A percentile compares a stretch with the other conserved stretches of the same genome.
phyloP scores from a whole-genome alignment of 176 grass and related monocot genomes.

The Leersia perrieri region DNA sequence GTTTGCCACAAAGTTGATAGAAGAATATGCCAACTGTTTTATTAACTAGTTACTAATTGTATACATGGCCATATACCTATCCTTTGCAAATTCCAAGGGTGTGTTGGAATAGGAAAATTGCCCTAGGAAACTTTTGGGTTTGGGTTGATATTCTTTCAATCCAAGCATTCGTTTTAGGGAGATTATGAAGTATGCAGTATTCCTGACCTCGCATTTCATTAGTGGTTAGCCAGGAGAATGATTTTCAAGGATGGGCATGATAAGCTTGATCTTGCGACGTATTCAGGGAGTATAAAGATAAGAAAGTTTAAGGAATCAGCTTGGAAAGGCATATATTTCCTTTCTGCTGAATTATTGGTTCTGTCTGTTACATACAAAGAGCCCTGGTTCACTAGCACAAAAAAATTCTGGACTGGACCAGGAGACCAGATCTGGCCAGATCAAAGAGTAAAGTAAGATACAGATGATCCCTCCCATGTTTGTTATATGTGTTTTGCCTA shows the following conservation, averaged over 20 bases:
- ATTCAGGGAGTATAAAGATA: conserved; percentile 54
- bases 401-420: conserved; percentile 79
- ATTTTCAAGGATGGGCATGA: conserved; percentile 43
- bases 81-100: not conserved
- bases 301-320: conserved; percentile 81
- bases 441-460: conserved; percentile 67
- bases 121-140: not conserved
- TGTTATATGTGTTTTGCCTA: conserved; percentile 2
- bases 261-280: conserved; percentile 18
- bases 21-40: not conserved
- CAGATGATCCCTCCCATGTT: not conserved
- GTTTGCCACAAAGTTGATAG: not conserved
- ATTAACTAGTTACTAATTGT: not conserved
- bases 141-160: not conserved
- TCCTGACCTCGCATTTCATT: conserved; percentile 16
- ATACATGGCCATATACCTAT: not conserved
- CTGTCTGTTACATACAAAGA: conserved; percentile 71
- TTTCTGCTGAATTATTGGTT: conserved; percentile 67
- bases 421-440: conserved; percentile 79
- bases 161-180: not conserved
- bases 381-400: conserved; percentile 77
- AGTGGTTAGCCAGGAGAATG: conserved; percentile 55
- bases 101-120: not conserved
- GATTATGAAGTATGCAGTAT: not conserved
- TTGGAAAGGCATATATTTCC: conserved; percentile 86